Conservation (phyloP, 257 asterid genomes). For the Solanum chiquidenum region DNA sequence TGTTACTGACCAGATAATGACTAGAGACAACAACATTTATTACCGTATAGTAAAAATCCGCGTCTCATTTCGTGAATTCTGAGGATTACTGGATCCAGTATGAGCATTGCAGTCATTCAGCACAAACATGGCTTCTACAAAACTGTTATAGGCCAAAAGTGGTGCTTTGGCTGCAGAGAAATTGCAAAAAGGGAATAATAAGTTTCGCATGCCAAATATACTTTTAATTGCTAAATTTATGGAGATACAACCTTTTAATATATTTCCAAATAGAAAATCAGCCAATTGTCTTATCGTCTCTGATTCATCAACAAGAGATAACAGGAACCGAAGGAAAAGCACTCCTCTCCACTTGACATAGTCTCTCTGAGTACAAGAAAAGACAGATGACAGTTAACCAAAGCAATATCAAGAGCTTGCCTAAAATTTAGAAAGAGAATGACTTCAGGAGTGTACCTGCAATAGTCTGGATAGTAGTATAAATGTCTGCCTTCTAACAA, state of each 20-base stretch:
- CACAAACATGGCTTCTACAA: slow-evolving; percentile 77
- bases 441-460: slow-evolving; percentile 46
- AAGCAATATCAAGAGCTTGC: not conserved
- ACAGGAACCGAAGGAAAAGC: slow-evolving; percentile 77
- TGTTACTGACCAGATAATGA: not conserved
- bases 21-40: slow-evolving; percentile 3
- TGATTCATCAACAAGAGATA: slow-evolving; percentile 86
- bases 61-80: slow-evolving; percentile 46
- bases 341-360: slow-evolving; percentile 96
- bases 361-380: slow-evolving; percentile 51
- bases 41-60: slow-evolving; percentile 66
- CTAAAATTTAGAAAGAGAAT: not conserved
- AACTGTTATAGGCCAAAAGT: slow-evolving; percentile 92
- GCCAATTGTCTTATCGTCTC: slow-evolving; percentile 73
- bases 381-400: slow-evolving; percentile 2
- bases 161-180: slow-evolving; percentile 82
- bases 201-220: not conserved
- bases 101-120: slow-evolving; percentile 89
- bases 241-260: slow-evolving; percentile 58
- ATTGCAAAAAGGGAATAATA: not conserved
- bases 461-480: slow-evolving; percentile 76
- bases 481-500: slow-evolving; percentile 90
- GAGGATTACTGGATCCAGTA: slow-evolving; percentile 71
- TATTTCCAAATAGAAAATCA: slow-evolving; percentile 84
- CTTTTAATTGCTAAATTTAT: not conserved